These are phyloP conservation scores for Avena sativa DNA, from an alignment of 176 grass and related monocot species.

Conservation along the genomic window DNA sequence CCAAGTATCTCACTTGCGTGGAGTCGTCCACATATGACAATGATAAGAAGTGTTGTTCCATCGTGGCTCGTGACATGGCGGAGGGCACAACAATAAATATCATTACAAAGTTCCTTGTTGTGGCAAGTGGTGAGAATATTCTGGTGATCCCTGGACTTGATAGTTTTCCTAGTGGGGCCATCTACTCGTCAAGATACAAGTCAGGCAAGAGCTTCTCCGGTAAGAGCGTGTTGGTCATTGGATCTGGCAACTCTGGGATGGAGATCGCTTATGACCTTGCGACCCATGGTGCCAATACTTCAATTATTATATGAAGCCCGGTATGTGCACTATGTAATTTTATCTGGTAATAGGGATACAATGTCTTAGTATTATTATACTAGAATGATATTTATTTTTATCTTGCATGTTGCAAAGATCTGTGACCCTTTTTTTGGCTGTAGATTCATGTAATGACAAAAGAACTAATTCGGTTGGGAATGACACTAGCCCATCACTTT, in stretches of 20 bases:
- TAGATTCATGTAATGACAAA: conserved; percentile 59
- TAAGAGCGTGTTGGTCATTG: conserved; percentile 46
- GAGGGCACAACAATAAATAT: too few relatives aligned
- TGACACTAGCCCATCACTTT: conserved; percentile 35
- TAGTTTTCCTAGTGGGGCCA: conserved; percentile 15
- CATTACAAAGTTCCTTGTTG: conserved; percentile 42
- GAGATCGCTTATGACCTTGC: conserved; percentile 65
- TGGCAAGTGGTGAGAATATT: background rate
- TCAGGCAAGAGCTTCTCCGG: conserved; percentile 9
- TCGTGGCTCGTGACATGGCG: too few relatives aligned
- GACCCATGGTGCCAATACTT: conserved; percentile 25
- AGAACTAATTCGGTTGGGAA: conserved; percentile 51
- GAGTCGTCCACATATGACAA: background rate
- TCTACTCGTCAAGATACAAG: conserved; percentile 48
- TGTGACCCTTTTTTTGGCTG: background rate
- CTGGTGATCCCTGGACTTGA: conserved; percentile 4
- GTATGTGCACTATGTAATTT: conserved; percentile 25
- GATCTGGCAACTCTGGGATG: conserved; percentile 60
- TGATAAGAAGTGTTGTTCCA: too few relatives aligned
- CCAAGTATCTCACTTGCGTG: conserved; percentile 8
- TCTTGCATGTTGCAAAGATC: background rate
- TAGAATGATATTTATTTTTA: background rate
- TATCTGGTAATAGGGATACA: background rate
- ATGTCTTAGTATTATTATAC: background rate
- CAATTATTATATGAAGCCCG: conserved; percentile 40